A percentile compares a stretch with the other conserved stretches of the same genome.
phyloP scores from a whole-genome alignment of 2,329 filamentous ascomycete genomes.

The Diaporthe capsici region DNA sequence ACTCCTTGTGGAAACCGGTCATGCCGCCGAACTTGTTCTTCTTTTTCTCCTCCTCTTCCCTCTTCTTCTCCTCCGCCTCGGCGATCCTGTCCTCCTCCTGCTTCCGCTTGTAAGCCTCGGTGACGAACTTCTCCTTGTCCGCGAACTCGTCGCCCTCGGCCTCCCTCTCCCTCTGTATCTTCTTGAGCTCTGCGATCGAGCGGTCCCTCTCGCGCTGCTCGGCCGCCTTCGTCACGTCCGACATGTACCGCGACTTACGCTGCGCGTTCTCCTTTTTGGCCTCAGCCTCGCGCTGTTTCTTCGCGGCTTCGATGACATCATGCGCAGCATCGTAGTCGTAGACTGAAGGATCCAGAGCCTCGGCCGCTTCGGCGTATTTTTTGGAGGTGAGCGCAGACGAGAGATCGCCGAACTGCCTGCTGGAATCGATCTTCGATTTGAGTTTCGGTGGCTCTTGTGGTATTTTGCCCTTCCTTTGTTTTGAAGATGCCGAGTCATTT shows the following conservation, averaged over 20 bases:
- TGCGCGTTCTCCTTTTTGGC: conserved; percentile 68
- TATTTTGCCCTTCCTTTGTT: conserved; percentile 49
- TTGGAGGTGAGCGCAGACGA: conserved; percentile 75
- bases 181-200: conserved; percentile 84
- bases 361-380: conserved; percentile 74
- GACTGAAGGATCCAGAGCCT: conserved; percentile 78
- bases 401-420: conserved; percentile 73
- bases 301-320: conserved; percentile 79
- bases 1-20: conserved; percentile 82
- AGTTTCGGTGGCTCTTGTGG: conserved; percentile 59
- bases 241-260: conserved; percentile 84
- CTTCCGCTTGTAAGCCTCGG: conserved; percentile 84
- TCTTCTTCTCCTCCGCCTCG: conserved; percentile 78
- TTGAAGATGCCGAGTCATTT: conserved; percentile 7
- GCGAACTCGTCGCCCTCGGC: conserved; percentile 85
- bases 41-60: conserved; percentile 75
- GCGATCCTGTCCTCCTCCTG: conserved; percentile 80
- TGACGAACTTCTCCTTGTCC: conserved; percentile 90
- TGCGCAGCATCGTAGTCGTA: conserved; percentile 91
- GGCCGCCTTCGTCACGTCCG: conserved; percentile 78
- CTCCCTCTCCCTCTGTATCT: conserved; percentile 82
- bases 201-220: conserved; percentile 84
- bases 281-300: conserved; percentile 64
- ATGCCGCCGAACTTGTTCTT: conserved; percentile 79
- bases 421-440: conserved; percentile 59